phyloP scores from a whole-genome alignment of 1,284 basidiomycete genomes.

The Ganoderma boninense region DNA sequence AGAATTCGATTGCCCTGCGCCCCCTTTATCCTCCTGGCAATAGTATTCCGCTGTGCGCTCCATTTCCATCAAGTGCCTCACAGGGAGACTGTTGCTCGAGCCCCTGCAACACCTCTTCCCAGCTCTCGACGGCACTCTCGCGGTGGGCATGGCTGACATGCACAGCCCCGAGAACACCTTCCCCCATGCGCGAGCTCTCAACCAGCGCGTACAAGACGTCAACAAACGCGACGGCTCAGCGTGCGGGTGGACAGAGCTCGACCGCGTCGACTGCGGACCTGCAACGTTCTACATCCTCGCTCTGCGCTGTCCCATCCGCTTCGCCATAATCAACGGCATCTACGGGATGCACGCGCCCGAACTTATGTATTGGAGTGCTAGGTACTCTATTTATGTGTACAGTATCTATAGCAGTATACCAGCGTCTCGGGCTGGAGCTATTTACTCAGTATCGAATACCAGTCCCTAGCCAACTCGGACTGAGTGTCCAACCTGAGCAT shows the following conservation, averaged over 20 bases:
- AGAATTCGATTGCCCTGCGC: background rate
- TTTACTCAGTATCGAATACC: too few species aligned
- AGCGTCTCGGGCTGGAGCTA: too few species aligned
- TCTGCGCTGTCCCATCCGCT: background rate
- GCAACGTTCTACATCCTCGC: background rate
- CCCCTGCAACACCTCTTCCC: slow-evolving; percentile 1
- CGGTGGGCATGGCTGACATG: background rate
- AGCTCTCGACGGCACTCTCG: background rate
- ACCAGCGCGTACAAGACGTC: background rate
- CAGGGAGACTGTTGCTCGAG: background rate
- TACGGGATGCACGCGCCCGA: background rate
- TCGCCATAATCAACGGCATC: background rate
- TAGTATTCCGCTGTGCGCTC: background rate
- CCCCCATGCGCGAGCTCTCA: background rate
- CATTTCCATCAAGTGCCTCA: background rate
- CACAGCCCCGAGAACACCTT: too few species aligned
- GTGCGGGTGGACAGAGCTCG: background rate
- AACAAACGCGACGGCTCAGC: background rate
- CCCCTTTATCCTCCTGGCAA: background rate
- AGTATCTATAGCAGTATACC: too few species aligned
- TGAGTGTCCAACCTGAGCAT: too few species aligned
- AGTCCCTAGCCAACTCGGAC: too few species aligned
- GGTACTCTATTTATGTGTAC: too few species aligned
- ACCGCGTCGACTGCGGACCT: background rate
- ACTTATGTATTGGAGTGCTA: too few species aligned